Base-by-base conservation (phyloP, 331 rosid genomes). In the Ulmus americana region DNA sequence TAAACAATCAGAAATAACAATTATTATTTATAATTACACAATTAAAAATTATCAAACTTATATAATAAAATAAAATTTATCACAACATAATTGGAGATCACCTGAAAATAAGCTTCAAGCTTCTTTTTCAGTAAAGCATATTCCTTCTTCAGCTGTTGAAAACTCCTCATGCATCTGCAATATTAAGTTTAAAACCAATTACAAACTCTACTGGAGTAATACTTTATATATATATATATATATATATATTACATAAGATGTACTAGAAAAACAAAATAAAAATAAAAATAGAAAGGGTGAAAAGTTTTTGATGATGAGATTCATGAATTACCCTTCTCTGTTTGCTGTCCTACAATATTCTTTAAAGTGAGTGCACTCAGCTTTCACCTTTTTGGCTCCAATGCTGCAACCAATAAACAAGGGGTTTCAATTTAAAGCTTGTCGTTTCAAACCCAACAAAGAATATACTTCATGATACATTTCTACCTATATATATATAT, bases 71-170 rank as follows among this genome's bases (percentile, higher is more conserved):
- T 48, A 9, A 9, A n/a, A 13, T 11, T 28, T 12, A 44, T 43
- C 22, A 44, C n/a, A 13, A 22, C 3, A 44, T 4, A 6, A 35
- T 15, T 35, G 40, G 56, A 50, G 63, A 18, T 67, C 66, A 91
- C 97, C 95, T 88, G 97, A 77, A 91, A 91, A 80, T 88, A 91
- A 64, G 97, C 85, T 67, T 88, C 97, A 64, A 91, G 96, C 68
- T 84, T 91, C 84, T 82, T 91, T 65, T 77, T 86, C 55, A 91
- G 90, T 38, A 82, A 43, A 65, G 82, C 71, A 80, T 91, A 84
- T 70, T 91, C 97, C 73, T 61, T 86, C 84, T 91, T 88, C 78
- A 88, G 41, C 67, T 77, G 95, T 76, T 84, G 97, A 77, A 91
- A 86, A 55, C 84, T 76, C 83, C 77, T 91, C 80, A 49, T 74